Conservation (phyloP, 2,329 filamentous ascomycete genomes). For the Colletotrichum nymphaeae region DNA sequence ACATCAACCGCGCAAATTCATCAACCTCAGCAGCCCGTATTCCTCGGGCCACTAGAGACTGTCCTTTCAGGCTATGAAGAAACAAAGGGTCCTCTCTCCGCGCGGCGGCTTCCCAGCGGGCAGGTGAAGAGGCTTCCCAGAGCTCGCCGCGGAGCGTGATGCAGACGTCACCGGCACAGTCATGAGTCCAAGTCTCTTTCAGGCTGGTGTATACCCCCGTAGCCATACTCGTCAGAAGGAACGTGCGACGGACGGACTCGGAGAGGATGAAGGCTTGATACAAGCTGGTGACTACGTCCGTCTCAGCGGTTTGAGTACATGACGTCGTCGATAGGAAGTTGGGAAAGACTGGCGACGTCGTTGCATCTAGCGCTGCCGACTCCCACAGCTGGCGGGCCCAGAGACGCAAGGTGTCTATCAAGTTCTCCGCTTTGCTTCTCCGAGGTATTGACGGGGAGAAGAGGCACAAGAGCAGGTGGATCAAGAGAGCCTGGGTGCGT, state of each 20-base stretch:
- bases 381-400: conserved; percentile 24
- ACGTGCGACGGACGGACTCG: conserved; percentile 31
- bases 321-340: neutral
- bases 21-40: conserved; percentile 26
- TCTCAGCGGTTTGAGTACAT: neutral
- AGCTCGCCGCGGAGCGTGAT: conserved; percentile 21
- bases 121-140: conserved; percentile 25
- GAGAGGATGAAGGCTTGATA: conserved; percentile 27
- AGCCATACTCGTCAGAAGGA: conserved; percentile 20
- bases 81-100: conserved; percentile 18
- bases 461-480: conserved; percentile 26
- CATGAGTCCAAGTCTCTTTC: conserved; percentile 7
- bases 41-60: conserved; percentile 17
- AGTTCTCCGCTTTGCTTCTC: conserved; percentile 18
- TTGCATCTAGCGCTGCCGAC: conserved; percentile 15
- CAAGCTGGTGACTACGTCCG: neutral
- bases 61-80: conserved; percentile 8
- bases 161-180: conserved; percentile 21
- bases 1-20: conserved; percentile 27
- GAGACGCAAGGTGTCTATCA: conserved; percentile 16
- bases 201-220: conserved; percentile 25
- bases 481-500: conserved; percentile 30
- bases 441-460: conserved; percentile 23
- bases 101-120: conserved; percentile 23
- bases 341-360: neutral